Evolutionary conservation across 768 basidiomycete species (phyloP).

Genomic region (Suillus discolor): DNA sequence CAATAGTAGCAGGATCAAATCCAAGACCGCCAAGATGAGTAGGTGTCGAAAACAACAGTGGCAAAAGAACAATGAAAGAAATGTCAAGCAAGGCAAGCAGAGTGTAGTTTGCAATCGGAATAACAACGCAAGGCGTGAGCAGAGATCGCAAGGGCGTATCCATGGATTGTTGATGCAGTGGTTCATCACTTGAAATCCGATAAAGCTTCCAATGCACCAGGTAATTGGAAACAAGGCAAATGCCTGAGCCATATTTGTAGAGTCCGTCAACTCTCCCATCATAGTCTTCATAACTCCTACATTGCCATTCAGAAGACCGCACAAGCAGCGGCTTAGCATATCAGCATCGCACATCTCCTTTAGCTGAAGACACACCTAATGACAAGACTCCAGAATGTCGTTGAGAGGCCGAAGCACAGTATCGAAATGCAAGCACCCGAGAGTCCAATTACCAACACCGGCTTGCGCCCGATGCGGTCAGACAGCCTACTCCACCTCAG

Average conservation of each 20-base stretch:
- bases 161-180: background rate
- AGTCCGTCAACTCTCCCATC: slow-evolving; percentile 61
- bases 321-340: slow-evolving; percentile 33
- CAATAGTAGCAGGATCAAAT: slow-evolving; percentile 43
- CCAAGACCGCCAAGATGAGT: slow-evolving; percentile 45
- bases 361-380: slow-evolving; percentile 43
- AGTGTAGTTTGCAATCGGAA: slow-evolving; percentile 47
- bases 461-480: slow-evolving; percentile 61
- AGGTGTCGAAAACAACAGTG: slow-evolving; percentile 49
- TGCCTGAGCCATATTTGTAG: slow-evolving; percentile 36
- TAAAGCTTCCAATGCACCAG: slow-evolving; percentile 34
- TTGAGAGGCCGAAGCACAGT: slow-evolving; percentile 62
- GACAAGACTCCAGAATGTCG: slow-evolving; percentile 55
- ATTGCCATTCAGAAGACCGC: slow-evolving; percentile 41
- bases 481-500: slow-evolving; percentile 68
- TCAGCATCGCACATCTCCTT: background rate
- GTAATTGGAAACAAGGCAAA: slow-evolving; percentile 32
- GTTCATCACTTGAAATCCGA: slow-evolving; percentile 20
- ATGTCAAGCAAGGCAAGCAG: slow-evolving; percentile 46
- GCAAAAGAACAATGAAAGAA: slow-evolving; percentile 38
- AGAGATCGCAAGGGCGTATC: slow-evolving; percentile 30
- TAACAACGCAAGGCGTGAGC: slow-evolving; percentile 36
- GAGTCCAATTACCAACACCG: slow-evolving; percentile 56
- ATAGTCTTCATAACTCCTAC: slow-evolving; percentile 68
- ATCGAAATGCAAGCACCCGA: slow-evolving; percentile 55